Percentiles rank a stretch among this genome's conserved stretches.
Evolutionary conservation across 345 rosid genomes (phyloP).

Genomic region (Erucastrum elatum): DNA sequence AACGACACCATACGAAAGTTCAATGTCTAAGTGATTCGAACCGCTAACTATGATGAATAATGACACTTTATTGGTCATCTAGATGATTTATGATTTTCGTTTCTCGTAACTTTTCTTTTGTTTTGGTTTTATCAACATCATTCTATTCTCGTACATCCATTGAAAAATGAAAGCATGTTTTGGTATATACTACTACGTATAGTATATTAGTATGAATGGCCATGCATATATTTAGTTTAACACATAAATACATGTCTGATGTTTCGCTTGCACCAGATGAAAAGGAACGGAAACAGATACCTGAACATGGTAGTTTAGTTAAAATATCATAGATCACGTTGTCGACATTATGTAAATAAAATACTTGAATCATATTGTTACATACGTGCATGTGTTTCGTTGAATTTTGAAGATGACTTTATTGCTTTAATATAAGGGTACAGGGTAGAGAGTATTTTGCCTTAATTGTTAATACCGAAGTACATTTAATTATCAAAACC

Average conservation of each 20-base stretch:
- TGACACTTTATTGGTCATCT: slow-evolving; percentile 4
- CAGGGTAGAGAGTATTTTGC: neutral
- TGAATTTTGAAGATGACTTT: neutral
- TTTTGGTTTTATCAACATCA: neutral
- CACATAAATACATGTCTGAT: neutral
- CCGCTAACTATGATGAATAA: neutral
- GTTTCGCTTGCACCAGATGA: neutral
- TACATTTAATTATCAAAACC: neutral
- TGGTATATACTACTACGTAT: neutral
- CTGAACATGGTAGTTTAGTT: neutral
- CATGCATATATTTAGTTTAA: neutral
- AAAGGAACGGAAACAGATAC: neutral
- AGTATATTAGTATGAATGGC: neutral
- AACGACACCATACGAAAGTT: neutral
- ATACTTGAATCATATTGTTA: neutral
- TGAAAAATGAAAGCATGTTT: neutral
- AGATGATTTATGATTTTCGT: neutral
- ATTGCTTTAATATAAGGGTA: neutral
- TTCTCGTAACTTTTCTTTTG: neutral
- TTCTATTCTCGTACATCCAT: neutral
- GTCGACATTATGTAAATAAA: neutral
- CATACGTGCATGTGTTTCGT: neutral
- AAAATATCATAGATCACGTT: neutral
- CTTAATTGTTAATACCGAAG: neutral
- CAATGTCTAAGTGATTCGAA: neutral